Conservation (phyloP, 345 rosid species). For the Citrus mangshanensis region DNA sequence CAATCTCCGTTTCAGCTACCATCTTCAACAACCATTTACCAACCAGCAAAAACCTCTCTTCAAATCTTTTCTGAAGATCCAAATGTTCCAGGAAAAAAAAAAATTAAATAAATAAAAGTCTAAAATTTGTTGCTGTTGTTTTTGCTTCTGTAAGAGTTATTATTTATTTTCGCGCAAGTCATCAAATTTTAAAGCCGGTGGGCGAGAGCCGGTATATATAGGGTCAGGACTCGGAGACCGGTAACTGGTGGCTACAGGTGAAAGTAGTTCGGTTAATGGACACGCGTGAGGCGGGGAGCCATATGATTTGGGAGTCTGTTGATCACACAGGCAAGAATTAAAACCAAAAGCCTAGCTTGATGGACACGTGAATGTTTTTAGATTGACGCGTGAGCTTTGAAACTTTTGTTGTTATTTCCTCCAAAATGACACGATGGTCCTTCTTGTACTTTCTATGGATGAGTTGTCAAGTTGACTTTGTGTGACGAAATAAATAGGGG, state of each 20-base stretch:
- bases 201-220: conserved; percentile 17
- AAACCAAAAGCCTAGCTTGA: neutral
- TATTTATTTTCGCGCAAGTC: neutral
- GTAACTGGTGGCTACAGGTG: conserved; percentile 36
- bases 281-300: conserved; percentile 42
- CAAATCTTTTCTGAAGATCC: conserved; percentile 1
- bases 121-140: neutral
- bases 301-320: conserved; percentile 6
- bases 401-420: neutral
- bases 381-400: conserved; percentile 32
- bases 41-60: neutral
- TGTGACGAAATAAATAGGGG: fast-evolving
- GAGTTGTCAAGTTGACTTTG: conserved; percentile 19
- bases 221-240: conserved; percentile 11
- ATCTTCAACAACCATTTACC: conserved; percentile 30
- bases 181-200: conserved; percentile 5
- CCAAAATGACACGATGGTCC: conserved; percentile 22
- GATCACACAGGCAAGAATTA: conserved; percentile 11
- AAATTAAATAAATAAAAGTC: neutral
- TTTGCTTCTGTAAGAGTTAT: neutral
- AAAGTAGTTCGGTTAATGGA: neutral
- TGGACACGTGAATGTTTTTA: conserved; percentile 33
- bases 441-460: conserved; percentile 7
- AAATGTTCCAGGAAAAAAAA: neutral
- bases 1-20: conserved; percentile 67